Percentiles rank a stretch among this genome's conserved stretches.
phyloP scores from a whole-genome alignment of 2,329 filamentous ascomycete species.

The Fonsecaea multimorphosa region DNA sequence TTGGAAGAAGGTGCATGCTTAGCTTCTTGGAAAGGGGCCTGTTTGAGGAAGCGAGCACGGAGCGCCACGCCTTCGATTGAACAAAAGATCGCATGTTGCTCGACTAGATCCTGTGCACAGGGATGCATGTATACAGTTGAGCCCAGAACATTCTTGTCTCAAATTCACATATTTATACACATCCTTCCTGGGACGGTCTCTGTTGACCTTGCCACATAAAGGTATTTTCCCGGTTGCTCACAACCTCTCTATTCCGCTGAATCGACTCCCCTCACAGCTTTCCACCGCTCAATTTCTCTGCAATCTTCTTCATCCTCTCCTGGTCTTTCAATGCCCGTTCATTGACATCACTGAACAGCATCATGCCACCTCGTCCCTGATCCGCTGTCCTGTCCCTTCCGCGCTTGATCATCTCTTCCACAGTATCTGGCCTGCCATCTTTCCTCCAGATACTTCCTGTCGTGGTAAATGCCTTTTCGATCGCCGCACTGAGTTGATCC shows the following conservation, averaged over 20 bases:
- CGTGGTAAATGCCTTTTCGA: constrained; percentile 77
- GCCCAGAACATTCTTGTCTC: background rate
- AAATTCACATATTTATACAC: background rate
- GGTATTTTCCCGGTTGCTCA: background rate
- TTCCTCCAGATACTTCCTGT: constrained; percentile 60
- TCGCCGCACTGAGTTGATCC: constrained; percentile 72
- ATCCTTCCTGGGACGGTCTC: background rate
- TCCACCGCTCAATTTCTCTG: constrained; percentile 71
- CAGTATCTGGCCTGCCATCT: constrained; percentile 54
- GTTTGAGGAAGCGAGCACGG: background rate
- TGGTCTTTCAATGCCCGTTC: constrained; percentile 48
- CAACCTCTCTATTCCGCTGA: too few species aligned
- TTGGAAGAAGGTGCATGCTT: background rate
- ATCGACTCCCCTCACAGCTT: constrained; percentile 54
- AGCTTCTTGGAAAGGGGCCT: background rate
- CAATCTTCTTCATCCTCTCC: constrained; percentile 67
- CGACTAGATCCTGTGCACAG: background rate
- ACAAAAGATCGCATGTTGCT: background rate
- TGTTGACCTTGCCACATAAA: background rate
- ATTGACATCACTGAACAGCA: constrained; percentile 40
- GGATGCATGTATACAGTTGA: background rate
- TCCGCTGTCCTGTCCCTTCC: constrained; percentile 27
- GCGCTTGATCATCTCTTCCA: constrained; percentile 51
- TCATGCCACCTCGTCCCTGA: constrained; percentile 29
- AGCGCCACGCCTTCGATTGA: background rate